Percentiles rank a stretch among this genome's conserved stretches.
Evolutionary conservation across 495 filamentous ascomycete genomes (phyloP).

Genomic region (Neurospora hispaniola): DNA sequence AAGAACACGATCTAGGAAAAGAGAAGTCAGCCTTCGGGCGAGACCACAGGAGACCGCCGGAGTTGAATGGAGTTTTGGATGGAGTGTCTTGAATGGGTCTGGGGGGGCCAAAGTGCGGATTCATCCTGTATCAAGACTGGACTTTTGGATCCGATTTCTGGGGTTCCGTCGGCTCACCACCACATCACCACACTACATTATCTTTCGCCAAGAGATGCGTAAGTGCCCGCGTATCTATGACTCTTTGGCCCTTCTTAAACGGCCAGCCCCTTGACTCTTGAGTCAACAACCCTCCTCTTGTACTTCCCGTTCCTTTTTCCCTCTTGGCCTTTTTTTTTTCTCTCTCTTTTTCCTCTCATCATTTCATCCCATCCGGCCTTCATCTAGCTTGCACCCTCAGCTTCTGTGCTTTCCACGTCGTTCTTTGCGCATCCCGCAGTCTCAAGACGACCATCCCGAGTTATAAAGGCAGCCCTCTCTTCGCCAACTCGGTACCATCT

Average conservation of each 20-base stretch:
- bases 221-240: background rate
- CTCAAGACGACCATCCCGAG: background rate
- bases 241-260: background rate
- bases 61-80: background rate
- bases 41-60: background rate
- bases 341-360: conserved; percentile 11
- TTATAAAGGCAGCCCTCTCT: conserved; percentile 16
- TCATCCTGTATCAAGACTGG: background rate
- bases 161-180: background rate
- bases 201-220: background rate
- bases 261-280: background rate
- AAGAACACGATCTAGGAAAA: background rate
- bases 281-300: background rate
- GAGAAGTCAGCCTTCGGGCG: background rate
- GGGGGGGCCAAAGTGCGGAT: background rate
- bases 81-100: background rate
- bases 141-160: background rate
- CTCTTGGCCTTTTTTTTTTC: conserved; percentile 2
- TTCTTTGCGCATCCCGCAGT: background rate
- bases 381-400: conserved; percentile 2
- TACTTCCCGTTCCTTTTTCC: background rate
- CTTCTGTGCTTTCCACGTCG: conserved; percentile 3
- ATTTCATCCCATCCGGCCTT: conserved; percentile 16
- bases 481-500: conserved; percentile 13
- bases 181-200: background rate